Conservation (phyloP, 2,329 filamentous ascomycete species). For the Stemphylium vesicarium region DNA sequence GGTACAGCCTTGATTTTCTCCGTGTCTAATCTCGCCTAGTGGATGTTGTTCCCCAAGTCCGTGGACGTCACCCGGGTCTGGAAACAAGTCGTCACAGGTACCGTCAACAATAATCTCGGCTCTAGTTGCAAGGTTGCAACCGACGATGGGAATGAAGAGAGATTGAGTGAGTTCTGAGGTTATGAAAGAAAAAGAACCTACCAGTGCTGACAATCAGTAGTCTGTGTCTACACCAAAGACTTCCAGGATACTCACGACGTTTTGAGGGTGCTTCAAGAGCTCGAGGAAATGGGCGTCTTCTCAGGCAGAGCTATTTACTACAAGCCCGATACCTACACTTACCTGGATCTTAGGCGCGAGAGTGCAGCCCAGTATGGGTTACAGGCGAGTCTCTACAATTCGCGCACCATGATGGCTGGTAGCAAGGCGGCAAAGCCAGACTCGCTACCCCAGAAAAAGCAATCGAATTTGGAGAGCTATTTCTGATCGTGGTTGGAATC, state of each 20-base stretch:
- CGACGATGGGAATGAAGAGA: conserved; percentile 50
- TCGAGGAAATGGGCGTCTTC: conserved; percentile 66
- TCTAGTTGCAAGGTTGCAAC: conserved; percentile 76
- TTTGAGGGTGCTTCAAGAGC: conserved; percentile 66
- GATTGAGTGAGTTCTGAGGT: conserved; percentile 59
- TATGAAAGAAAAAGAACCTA: background rate
- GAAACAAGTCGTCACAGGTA: conserved; percentile 70
- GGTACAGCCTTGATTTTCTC: background rate
- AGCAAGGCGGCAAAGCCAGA: conserved; percentile 12
- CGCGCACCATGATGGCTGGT: conserved; percentile 43
- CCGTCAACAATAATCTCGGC: conserved; percentile 72
- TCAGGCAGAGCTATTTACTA: conserved; percentile 70
- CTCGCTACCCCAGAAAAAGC: conserved; percentile 19
- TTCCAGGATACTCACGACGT: conserved; percentile 74
- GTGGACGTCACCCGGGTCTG: conserved; percentile 67
- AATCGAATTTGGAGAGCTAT: conserved; percentile 6
- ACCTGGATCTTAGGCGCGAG: conserved; percentile 49
- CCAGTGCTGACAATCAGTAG: background rate
- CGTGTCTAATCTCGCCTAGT: conserved; percentile 54
- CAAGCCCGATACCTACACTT: conserved; percentile 69
- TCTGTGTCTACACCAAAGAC: conserved; percentile 77
- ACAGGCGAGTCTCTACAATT: conserved; percentile 53
- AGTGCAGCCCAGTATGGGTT: conserved; percentile 50
- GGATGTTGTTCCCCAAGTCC: conserved; percentile 72
- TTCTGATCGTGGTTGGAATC: background rate